These are phyloP conservation scores for Umbilicaria muhlenbergii DNA, from an alignment of 495 filamentous ascomycete genomes.

Conservation along the genomic window DNA sequence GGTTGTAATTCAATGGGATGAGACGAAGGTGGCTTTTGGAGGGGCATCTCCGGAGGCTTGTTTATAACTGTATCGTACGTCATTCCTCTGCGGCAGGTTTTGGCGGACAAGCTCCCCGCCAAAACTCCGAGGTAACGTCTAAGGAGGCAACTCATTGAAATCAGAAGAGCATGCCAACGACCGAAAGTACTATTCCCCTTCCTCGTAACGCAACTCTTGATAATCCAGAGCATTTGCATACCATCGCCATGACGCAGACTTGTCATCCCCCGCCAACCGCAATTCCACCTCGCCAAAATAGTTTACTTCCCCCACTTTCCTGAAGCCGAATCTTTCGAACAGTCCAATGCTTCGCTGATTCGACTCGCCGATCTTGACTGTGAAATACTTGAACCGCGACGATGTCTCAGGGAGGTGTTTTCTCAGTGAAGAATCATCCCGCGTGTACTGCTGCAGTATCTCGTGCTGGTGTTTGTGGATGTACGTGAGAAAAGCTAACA, in stretches of 20 bases:
- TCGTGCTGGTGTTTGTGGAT: constrained; percentile 28
- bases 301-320: constrained; percentile 33
- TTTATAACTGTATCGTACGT: too few relatives aligned
- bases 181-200: constrained; percentile 10
- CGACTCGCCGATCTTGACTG: constrained; percentile 41
- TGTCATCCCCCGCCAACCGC: constrained; percentile 18
- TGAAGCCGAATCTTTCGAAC: constrained; percentile 44
- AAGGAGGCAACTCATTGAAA: background rate
- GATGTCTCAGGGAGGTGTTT: background rate
- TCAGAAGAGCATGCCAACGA: background rate
- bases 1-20: background rate
- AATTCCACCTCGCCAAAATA: constrained; percentile 57
- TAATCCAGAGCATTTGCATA: constrained; percentile 23
- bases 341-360: constrained; percentile 41
- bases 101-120: background rate
- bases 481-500: constrained; percentile 55
- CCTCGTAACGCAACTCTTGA: constrained; percentile 24
- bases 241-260: constrained; percentile 10
- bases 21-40: background rate
- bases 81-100: too few relatives aligned
- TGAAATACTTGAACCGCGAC: constrained; percentile 20
- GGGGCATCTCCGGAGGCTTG: background rate
- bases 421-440: background rate
- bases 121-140: background rate
- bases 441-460: constrained; percentile 45